phyloP scores from a whole-genome alignment of 2,329 filamentous ascomycete genomes.

The Fusarium nisikadoi region DNA sequence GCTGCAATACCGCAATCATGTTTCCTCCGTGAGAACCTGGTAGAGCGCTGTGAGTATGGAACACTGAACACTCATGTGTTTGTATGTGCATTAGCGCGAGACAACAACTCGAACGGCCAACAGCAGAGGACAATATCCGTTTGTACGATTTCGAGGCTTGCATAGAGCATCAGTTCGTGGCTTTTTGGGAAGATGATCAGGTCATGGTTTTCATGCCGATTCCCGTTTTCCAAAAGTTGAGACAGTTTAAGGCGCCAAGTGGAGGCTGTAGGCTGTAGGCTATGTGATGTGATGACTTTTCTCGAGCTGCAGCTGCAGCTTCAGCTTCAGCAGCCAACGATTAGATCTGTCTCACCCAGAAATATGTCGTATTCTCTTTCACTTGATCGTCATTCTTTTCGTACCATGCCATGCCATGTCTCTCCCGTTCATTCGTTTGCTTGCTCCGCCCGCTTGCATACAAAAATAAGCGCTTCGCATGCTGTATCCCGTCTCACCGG shows the following conservation, averaged over 20 bases:
- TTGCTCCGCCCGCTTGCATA: not conserved
- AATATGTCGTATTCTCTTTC: not conserved
- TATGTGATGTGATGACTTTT: not conserved
- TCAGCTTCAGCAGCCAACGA: not conserved
- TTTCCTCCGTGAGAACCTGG: not conserved
- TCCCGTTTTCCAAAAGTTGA: not conserved
- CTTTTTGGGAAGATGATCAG: not conserved
- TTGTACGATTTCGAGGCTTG: not conserved
- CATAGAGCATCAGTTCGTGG: not conserved
- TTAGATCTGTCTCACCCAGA: slow-evolving; percentile 3
- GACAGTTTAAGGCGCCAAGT: not conserved
- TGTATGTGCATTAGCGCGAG: slow-evolving; percentile 12
- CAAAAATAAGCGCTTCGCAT: not conserved
- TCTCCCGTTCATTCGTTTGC: not conserved
- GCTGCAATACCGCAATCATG: not conserved
- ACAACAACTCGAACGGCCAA: not conserved
- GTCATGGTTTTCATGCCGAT: not conserved
- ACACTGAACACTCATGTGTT: not conserved
- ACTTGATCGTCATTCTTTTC: not conserved
- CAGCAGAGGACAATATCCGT: not conserved
- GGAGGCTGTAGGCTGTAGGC: not conserved
- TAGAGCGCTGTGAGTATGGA: not conserved
- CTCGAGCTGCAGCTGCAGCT: not conserved
- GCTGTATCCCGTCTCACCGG: slow-evolving; percentile 15
- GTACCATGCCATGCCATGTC: not conserved